Percentiles rank a stretch among this genome's conserved stretches.
phyloP scores from a whole-genome alignment of 768 basidiomycete genomes.

The Clavulina sp. region DNA sequence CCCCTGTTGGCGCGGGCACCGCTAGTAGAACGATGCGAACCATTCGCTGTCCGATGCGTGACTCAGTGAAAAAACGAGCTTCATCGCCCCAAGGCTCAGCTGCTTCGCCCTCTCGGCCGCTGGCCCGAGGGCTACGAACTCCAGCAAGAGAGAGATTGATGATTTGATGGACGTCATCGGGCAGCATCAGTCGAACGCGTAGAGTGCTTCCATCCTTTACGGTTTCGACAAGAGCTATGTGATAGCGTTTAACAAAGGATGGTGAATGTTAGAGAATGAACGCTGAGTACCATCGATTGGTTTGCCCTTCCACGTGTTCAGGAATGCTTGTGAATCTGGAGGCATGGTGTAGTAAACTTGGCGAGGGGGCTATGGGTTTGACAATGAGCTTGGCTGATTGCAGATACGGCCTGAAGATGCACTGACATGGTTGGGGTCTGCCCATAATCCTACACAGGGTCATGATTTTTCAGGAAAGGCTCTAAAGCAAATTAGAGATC shows the following conservation, averaged over 20 bases:
- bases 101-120: conserved; percentile 54
- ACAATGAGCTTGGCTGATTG: too few relatives aligned
- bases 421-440: too few relatives aligned
- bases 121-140: conserved; percentile 52
- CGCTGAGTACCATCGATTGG: conserved; percentile 52
- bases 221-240: conserved; percentile 73
- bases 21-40: conserved; percentile 68
- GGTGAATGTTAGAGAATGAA: conserved; percentile 7
- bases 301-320: conserved; percentile 85
- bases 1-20: conserved; percentile 57
- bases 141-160: conserved; percentile 75
- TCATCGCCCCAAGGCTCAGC: conserved; percentile 84
- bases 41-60: conserved; percentile 58
- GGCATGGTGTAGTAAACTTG: conserved; percentile 78
- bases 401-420: conserved; percentile 5
- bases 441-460: background rate
- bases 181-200: conserved; percentile 73
- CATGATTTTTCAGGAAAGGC: conserved; percentile 45
- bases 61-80: conserved; percentile 89
- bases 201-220: conserved; percentile 86
- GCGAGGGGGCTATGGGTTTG: too few relatives aligned
- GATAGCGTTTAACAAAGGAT: background rate
- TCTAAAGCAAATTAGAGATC: conserved; percentile 22
- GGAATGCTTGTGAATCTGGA: conserved; percentile 69
- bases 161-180: conserved; percentile 79